phyloP scores from a whole-genome alignment of 805 yeast species.

The Starmerella riodocensis region DNA sequence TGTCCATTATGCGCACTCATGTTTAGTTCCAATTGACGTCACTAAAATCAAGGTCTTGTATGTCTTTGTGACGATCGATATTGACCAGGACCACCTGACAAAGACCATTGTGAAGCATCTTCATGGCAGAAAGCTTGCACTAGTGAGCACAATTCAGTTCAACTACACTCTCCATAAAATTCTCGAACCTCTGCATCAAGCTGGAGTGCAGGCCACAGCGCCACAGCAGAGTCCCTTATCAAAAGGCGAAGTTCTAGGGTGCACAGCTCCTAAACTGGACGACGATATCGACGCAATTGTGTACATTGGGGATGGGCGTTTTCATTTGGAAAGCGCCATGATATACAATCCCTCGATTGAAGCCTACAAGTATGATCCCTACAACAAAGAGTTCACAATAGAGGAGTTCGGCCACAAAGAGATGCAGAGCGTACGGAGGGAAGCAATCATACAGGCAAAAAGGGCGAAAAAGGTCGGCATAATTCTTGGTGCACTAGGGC shows the following conservation, averaged over 20 bases:
- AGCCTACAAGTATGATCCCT: constrained; percentile 91
- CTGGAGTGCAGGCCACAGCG: constrained; percentile 49
- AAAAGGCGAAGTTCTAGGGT: constrained; percentile 91
- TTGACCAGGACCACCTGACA: constrained; percentile 69
- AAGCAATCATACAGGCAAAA: constrained; percentile 55
- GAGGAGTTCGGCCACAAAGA: constrained; percentile 82
- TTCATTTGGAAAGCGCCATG: constrained; percentile 92
- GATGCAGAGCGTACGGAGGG: constrained; percentile 56
- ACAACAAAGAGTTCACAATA: constrained; percentile 75
- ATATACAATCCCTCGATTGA: constrained; percentile 89
- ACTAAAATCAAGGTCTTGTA: constrained; percentile 86
- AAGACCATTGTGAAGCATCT: constrained; percentile 68
- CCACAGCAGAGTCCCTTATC: constrained; percentile 91
- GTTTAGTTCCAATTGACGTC: constrained; percentile 87
- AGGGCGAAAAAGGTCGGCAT: constrained; percentile 60
- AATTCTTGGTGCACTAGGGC: constrained; percentile 82
- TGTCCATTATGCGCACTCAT: constrained; percentile 94
- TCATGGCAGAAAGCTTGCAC: constrained; percentile 54
- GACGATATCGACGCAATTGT: constrained; percentile 58
- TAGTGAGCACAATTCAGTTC: constrained; percentile 93
- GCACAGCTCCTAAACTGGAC: constrained; percentile 70
- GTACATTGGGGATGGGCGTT: constrained; percentile 91
- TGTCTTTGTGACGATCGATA: constrained; percentile 83
- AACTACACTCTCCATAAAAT: constrained; percentile 84
- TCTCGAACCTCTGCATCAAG: constrained; percentile 35